Evolutionary conservation across 108 stramenopile genomes (phyloP).

Genomic region (Skeletonema potamos): DNA sequence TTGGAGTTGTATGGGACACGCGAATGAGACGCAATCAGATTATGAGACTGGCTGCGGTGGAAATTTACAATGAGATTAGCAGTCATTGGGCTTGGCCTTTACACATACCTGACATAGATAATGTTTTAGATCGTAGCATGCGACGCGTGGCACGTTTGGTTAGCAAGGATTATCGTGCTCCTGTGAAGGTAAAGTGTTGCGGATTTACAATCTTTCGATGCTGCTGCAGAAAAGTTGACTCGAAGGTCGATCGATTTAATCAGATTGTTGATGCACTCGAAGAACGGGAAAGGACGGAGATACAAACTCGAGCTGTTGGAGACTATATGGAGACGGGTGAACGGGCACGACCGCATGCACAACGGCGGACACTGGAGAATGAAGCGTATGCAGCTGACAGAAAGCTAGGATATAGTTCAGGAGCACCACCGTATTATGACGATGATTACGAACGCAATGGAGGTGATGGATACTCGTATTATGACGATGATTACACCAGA

Average conservation of each 20-base stretch:
- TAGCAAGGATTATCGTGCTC: conserved; percentile 39
- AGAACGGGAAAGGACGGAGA: conserved; percentile 14
- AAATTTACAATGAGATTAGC: conserved; percentile 44
- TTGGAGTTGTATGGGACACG: conserved; percentile 39
- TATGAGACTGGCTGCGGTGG: conserved; percentile 33
- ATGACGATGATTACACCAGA: neutral
- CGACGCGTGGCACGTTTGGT: conserved; percentile 29
- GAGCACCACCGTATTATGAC: too few relatives aligned
- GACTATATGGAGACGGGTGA: conserved; percentile 27
- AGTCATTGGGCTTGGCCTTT: conserved; percentile 42
- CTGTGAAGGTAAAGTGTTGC: conserved; percentile 34
- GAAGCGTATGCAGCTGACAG: conserved; percentile 24
- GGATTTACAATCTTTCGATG: conserved; percentile 35
- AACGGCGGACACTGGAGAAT: conserved; percentile 18
- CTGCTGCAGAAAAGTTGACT: conserved; percentile 17
- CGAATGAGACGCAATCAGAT: conserved; percentile 40
- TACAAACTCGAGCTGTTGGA: conserved; percentile 18
- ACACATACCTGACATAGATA: conserved; percentile 26
- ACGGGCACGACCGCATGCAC: neutral
- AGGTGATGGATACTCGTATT: neutral
- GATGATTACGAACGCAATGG: neutral
- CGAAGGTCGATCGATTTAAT: conserved; percentile 16
- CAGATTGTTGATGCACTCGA: conserved; percentile 31
- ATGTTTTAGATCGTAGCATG: conserved; percentile 34
- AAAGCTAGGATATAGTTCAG: neutral